Conservation (phyloP, 768 basidiomycete genomes). For the Mycena galericulata region DNA sequence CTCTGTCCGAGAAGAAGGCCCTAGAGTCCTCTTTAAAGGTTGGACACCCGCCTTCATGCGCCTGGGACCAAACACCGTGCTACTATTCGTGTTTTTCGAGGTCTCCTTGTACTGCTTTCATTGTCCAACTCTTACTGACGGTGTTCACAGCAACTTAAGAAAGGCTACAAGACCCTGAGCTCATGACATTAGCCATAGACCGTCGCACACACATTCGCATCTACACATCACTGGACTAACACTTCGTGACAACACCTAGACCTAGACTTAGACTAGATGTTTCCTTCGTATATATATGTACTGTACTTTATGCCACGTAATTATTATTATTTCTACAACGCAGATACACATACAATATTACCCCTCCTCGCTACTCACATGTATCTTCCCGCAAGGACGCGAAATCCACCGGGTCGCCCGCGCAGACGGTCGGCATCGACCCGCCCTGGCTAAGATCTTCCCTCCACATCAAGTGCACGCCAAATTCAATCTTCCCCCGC, state of each 20-base stretch:
- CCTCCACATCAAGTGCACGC: conserved; percentile 36
- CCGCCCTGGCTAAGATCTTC: conserved; percentile 30
- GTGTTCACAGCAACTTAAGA: conserved; percentile 73
- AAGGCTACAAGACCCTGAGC: conserved; percentile 58
- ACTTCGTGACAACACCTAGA: conserved; percentile 1
- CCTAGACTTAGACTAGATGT: conserved; percentile 23
- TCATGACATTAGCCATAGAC: conserved; percentile 20
- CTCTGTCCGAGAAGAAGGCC: conserved; percentile 80
- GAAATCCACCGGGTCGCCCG: conserved; percentile 24
- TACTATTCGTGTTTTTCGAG: conserved; percentile 90
- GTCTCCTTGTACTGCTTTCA: conserved; percentile 48
- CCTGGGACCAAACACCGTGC: conserved; percentile 84
- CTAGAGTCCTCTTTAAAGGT: conserved; percentile 85
- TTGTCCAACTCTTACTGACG: conserved; percentile 9
- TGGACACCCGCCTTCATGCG: conserved; percentile 92
- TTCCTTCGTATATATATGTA: conserved; percentile 8
- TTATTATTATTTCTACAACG: conserved; percentile 5
- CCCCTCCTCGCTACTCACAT: neutral
- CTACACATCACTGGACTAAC: conserved; percentile 9
- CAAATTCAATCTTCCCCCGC: conserved; percentile 35
- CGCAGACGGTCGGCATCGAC: conserved; percentile 1
- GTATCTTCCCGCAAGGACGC: conserved; percentile 15
- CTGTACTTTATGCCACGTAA: conserved; percentile 23
- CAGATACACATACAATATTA: neutral
- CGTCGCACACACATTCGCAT: conserved; percentile 5